Evolutionary conservation across 2,329 filamentous ascomycete genomes (phyloP), one percentile per base, ranked within the genome.

Genomic region (Xylariaceae sp.): DNA sequence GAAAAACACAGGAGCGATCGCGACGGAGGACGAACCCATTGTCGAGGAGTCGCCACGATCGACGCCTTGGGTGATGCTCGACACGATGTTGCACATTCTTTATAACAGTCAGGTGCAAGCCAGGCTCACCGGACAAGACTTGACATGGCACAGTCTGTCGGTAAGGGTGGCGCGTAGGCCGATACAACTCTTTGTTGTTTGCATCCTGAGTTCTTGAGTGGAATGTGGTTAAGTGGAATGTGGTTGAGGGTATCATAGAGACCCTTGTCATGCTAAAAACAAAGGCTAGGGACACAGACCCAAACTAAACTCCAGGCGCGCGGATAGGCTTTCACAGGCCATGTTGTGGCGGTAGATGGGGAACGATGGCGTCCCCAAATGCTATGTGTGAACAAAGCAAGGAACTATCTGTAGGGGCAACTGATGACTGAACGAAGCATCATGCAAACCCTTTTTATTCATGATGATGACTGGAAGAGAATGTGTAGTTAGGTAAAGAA

Each of bases 401-500:
- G 35, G 41, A 40, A 50, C 43, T 45, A 45, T 45, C 7, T 12
- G 40, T 30, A 45, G 43, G 39, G 52, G 37, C 49, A 48, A 31
- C 19, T 46, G 37, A 53, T 47, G 37, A 48, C n/a, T 6, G 43
- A 53, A 51, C 8, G 34, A 46, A 43, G 45, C 30, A 29, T 44
- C 11, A 7, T 48, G 35, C 35, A 31, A 19, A 19, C 19, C 19
- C 31, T 34, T 30, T 26, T 41, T 45, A 29, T 53, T 59, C 40
- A 55, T 55, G 57, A 59, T 60, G 54, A 60, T 52, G 45, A 58
- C 19, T 8, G 43, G 48, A 53, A 51, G 37, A 55, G 56, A 50
- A 55, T 50, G 39, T 52, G 37, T 46, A 54, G 43, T 49, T 41
- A 48, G 53, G 50, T 59, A 52, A 47, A 55, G 32, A 51, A 34